A percentile compares a stretch with the other conserved stretches of the same genome.
Evolutionary conservation across 371 early-diverging fungal genomes (phyloP).

Genomic region (Mucor piriformis): DNA sequence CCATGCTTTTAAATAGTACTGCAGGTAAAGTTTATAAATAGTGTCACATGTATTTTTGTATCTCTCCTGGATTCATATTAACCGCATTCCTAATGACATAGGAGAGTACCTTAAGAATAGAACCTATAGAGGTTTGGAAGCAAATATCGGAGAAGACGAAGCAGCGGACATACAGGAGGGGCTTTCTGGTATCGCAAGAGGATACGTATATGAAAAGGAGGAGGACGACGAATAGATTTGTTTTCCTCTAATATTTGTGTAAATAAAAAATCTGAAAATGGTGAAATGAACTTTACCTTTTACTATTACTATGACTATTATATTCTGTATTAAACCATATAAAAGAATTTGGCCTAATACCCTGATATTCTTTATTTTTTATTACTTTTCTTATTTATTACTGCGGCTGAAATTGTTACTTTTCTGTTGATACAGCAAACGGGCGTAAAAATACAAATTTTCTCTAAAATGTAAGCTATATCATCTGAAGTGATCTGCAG

Average conservation of each 20-base stretch:
- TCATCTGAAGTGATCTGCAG: slow-evolving; percentile 1
- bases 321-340: neutral
- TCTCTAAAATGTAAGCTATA: neutral
- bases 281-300: slow-evolving; percentile 5
- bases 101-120: slow-evolving; percentile 72
- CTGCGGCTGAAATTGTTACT: too few relatives aligned
- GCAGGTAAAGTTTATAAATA: slow-evolving; percentile 54
- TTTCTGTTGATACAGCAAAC: too few relatives aligned
- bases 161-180: slow-evolving; percentile 77
- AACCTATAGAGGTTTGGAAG: slow-evolving; percentile 81
- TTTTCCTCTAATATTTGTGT: neutral
- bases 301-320: neutral
- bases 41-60: neutral
- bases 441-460: neutral
- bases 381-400: too few relatives aligned
- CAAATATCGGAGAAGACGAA: slow-evolving; percentile 66
- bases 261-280: slow-evolving; percentile 6
- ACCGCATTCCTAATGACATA: slow-evolving; percentile 15
- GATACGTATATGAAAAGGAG: slow-evolving; percentile 64
- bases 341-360: neutral
- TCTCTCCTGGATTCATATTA: slow-evolving; percentile 1
- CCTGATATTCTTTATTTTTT: too few relatives aligned
- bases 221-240: slow-evolving; percentile 16
- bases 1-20: slow-evolving; percentile 74
- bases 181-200: slow-evolving; percentile 84